These are phyloP conservation scores for Rubus idaeus DNA, from an alignment of 306 rosid species.

Conservation along the genomic window DNA sequence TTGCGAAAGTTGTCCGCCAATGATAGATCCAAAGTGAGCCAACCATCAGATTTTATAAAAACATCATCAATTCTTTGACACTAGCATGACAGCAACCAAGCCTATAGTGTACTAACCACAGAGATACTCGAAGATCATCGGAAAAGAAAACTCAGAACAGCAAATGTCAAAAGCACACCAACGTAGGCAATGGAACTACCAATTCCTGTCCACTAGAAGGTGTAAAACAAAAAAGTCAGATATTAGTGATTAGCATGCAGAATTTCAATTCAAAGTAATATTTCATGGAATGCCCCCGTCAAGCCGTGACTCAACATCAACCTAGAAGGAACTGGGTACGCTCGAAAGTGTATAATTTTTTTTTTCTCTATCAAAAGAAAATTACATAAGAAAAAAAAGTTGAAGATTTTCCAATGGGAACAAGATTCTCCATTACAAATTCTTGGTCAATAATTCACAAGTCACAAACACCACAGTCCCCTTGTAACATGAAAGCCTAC, in stretches of 20 bases:
- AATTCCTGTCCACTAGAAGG: conserved; percentile 44
- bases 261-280: conserved; percentile 30
- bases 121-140: conserved; percentile 37
- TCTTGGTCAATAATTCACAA: conserved; percentile 1
- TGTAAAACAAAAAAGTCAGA: conserved; percentile 30
- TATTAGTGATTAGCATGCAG: conserved; percentile 27
- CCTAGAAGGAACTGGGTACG: not conserved
- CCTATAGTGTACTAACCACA: conserved; percentile 27
- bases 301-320: not conserved
- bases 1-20: conserved; percentile 28
- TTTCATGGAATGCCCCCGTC: conserved; percentile 21
- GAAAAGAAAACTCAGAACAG: conserved; percentile 34
- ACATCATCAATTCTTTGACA: conserved; percentile 34
- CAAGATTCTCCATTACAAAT: conserved; percentile 13
- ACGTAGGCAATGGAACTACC: conserved; percentile 31
- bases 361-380: conserved; percentile 17
- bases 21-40: conserved; percentile 26
- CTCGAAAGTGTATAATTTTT: conserved; percentile 14
- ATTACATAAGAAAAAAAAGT: too few species aligned
- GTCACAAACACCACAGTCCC: conserved; percentile 17
- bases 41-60: conserved; percentile 31
- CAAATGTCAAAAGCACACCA: conserved; percentile 33
- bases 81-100: conserved; percentile 39
- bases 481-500: conserved; percentile 27
- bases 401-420: not conserved